These are phyloP conservation scores for Circinella minor DNA, from an alignment of 371 early-diverging fungal species.

Conservation along the genomic window DNA sequence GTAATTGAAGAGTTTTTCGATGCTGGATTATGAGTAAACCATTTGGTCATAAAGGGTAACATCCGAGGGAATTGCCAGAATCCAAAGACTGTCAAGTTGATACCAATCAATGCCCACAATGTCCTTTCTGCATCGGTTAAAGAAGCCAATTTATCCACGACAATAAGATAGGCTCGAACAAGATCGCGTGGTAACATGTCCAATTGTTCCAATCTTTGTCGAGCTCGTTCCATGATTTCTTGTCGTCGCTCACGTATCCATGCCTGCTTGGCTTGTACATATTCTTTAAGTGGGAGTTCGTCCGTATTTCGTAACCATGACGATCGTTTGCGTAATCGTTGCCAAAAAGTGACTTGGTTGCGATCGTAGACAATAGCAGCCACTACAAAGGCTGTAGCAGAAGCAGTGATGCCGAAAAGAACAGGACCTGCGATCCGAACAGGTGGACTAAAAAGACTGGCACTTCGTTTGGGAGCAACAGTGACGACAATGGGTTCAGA, in stretches of 20 bases:
- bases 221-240: slow-evolving; percentile 23
- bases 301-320: slow-evolving; percentile 3
- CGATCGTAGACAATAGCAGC: slow-evolving; percentile 28
- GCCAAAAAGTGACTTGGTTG: slow-evolving; percentile 32
- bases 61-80: slow-evolving; percentile 72
- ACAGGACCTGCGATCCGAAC: slow-evolving; percentile 26
- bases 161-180: slow-evolving; percentile 46
- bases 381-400: slow-evolving; percentile 21
- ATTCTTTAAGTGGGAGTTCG: slow-evolving; percentile 14
- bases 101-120: slow-evolving; percentile 62
- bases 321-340: slow-evolving; percentile 18
- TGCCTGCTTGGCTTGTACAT: slow-evolving; percentile 14
- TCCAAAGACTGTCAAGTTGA: slow-evolving; percentile 73
- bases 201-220: slow-evolving; percentile 18
- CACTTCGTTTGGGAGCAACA: neutral
- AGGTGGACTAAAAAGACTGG: neutral
- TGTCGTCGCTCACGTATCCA: slow-evolving; percentile 17
- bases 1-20: slow-evolving; percentile 59
- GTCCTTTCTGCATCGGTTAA: slow-evolving; percentile 58
- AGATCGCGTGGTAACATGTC: slow-evolving; percentile 46
- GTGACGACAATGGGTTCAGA: neutral
- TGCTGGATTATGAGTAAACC: slow-evolving; percentile 74
- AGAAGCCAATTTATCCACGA: slow-evolving; percentile 43
- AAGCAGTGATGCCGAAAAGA: slow-evolving; percentile 20
- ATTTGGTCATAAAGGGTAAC: slow-evolving; percentile 65